These are phyloP conservation scores for Mariannaea sp. DNA, from an alignment of 2,329 filamentous ascomycete genomes.

Conservation along the genomic window DNA sequence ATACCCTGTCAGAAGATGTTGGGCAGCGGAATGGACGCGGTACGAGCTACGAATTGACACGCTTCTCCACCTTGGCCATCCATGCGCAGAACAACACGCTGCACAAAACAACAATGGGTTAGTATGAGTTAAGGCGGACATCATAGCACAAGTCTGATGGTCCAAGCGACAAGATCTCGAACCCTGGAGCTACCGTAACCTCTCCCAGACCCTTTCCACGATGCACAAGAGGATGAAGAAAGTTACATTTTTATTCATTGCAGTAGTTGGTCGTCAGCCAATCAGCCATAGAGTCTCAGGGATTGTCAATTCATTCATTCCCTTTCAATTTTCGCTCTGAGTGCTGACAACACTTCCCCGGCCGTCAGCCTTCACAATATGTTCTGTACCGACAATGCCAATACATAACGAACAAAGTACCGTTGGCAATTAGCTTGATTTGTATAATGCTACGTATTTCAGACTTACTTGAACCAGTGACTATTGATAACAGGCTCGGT, in stretches of 20 bases:
- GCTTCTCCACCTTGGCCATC: background rate
- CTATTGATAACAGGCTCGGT: background rate
- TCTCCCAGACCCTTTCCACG: constrained; percentile 9
- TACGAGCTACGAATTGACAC: background rate
- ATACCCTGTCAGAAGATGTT: no score
- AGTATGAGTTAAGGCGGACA: no score
- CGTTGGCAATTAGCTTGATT: no score
- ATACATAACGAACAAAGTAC: no score
- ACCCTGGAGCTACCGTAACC: background rate
- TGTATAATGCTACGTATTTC: background rate
- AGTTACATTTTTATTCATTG: constrained; percentile 8
- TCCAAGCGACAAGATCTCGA: constrained; percentile 15
- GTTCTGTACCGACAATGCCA: no score
- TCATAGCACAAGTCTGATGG: constrained; percentile 12
- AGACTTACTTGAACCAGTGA: background rate
- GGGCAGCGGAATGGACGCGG: background rate
- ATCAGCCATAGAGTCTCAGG: constrained; percentile 28
- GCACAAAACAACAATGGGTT: no score
- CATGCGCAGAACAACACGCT: constrained; percentile 9
- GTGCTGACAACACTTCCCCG: no score
- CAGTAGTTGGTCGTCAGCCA: constrained; percentile 19
- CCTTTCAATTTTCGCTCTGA: no score
- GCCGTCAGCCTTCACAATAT: no score
- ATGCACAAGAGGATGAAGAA: no score
- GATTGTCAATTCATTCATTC: constrained; percentile 26